Evolutionary conservation across 75 land plant genomes (phyloP).

Genomic region (Ceratopteris richardii): DNA sequence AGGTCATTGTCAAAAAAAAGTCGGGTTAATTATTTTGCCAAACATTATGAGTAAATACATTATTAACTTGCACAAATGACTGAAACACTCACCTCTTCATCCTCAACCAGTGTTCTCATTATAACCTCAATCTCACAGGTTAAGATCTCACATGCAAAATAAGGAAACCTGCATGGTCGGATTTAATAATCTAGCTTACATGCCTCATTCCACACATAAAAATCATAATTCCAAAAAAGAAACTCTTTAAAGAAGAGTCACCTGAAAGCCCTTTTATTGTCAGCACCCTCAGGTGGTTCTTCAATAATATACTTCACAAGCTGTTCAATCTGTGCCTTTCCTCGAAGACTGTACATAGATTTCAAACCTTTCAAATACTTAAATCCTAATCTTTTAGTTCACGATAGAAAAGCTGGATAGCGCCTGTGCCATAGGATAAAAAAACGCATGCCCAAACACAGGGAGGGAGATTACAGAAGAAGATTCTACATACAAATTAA

Average conservation of each 20-base stretch:
- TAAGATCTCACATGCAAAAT: slow-evolving; percentile 90
- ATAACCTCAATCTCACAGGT: slow-evolving; percentile 95
- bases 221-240: no score
- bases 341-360: slow-evolving; percentile 50
- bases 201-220: no score
- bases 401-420: no score
- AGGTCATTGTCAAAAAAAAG: neutral
- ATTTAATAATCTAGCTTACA: neutral
- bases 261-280: slow-evolving; percentile 76
- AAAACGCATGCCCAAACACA: no score
- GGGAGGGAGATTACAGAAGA: no score
- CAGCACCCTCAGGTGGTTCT: slow-evolving; percentile 77
- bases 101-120: slow-evolving; percentile 84
- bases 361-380: neutral
- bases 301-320: slow-evolving; percentile 67
- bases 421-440: neutral
- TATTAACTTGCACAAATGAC: neutral
- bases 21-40: neutral
- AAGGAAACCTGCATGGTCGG: slow-evolving; percentile 66
- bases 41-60: neutral
- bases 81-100: slow-evolving; percentile 63
- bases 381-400: no score
- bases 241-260: slow-evolving; percentile 14
- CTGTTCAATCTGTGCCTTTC: slow-evolving; percentile 70
- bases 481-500: slow-evolving; percentile 57